Evolutionary conservation across 2,329 filamentous ascomycete species (phyloP), one percentile per base, ranked within the genome.

Genomic region (Byssothecium circinans): DNA sequence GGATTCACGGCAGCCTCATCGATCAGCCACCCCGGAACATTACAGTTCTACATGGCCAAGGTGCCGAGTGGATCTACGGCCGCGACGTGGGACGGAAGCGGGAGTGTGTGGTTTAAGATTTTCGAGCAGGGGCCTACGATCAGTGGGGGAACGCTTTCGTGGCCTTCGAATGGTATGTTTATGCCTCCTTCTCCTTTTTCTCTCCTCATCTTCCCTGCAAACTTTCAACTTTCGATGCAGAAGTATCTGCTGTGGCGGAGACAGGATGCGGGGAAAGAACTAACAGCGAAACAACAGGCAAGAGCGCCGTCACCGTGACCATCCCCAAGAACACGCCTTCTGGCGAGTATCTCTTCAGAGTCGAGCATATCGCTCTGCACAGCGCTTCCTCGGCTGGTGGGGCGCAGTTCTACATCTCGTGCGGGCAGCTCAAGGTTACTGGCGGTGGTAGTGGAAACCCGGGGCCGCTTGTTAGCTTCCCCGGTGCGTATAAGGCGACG

Each of bases 281-380:
- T 17, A n/a, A 39, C 30, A 43, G 25, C 14, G n/a, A n/a, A n/a
- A n/a, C n/a, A n/a, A 32, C 29, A 32, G 22, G 27, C 40, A 45
- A 37, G 17, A 7, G 4, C 2, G n/a, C 43, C 36, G 54, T 56
- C 53, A 57, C 47, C 15, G 69, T 67, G 48, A 62, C 60, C 3
- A 66, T 76, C 42, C 73, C 74, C 12, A 59, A 56, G 10, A 63
- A 61, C 27, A 64, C 66, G 1, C 72, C 74, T 12, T 53, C 60
- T 10, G 74, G 74, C 17, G 60, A 75, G 51, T 75, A 76, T 53
- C 62, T 76, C 32, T 61, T 75, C 33, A 65, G 74, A n/a, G 62
- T 71, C 35, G 74, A 77, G 58, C 74, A 76, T 46, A 73, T 77
- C 37, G 73, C 59, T 6, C 58, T 75, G 15, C 73, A 74, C 54